phyloP scores from a whole-genome alignment of 257 asterid species.

The Rhazya stricta region DNA sequence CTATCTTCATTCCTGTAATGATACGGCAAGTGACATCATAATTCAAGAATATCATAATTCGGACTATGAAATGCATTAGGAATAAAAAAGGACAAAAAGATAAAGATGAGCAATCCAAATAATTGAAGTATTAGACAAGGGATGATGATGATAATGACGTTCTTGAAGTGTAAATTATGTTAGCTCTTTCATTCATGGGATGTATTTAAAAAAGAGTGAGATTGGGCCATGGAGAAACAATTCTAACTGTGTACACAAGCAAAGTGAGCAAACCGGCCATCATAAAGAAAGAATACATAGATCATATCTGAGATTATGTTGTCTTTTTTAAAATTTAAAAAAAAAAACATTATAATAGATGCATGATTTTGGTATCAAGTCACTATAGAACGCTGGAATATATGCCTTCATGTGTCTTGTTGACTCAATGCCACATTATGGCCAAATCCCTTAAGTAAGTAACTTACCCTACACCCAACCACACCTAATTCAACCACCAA shows the following conservation, averaged over 20 bases:
- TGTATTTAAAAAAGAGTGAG: not conserved
- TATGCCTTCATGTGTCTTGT: conserved; percentile 15
- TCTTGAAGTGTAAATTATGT: not conserved
- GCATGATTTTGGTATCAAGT: conserved; percentile 26
- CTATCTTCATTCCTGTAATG: conserved; percentile 20
- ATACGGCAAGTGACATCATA: conserved; percentile 12
- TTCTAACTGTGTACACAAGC: conserved; percentile 9
- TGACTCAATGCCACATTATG: conserved; percentile 1
- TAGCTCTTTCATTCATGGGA: not conserved
- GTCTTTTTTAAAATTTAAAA: too few species aligned
- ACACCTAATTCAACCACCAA: conserved; percentile 9
- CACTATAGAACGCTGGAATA: conserved; percentile 5
- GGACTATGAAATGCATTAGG: too few species aligned
- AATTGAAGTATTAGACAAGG: not conserved
- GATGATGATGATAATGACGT: not conserved
- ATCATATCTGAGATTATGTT: conserved; percentile 22
- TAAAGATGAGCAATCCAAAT: not conserved
- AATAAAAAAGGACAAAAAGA: not conserved
- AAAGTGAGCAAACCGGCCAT: conserved; percentile 18
- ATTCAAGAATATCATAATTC: too few species aligned
- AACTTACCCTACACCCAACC: not conserved
- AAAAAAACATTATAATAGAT: conserved; percentile 17
- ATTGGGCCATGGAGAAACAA: not conserved
- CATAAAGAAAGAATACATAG: conserved; percentile 12
- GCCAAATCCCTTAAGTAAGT: not conserved